Evolutionary conservation across 345 rosid species (phyloP).

Genomic region (Orychophragmus violaceus): DNA sequence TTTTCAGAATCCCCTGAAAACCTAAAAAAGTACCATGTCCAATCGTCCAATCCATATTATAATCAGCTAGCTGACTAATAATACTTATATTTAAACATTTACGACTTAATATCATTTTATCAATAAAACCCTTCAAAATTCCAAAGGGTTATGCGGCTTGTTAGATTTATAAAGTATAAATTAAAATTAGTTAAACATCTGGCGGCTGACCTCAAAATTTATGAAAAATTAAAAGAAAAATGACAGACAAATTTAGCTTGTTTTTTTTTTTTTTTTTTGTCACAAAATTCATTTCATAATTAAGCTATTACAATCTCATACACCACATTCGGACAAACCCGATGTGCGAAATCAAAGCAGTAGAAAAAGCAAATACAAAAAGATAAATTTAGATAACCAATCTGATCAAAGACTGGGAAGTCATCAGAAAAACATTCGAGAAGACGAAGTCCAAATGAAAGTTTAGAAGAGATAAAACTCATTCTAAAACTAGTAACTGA

Average conservation of each 20-base stretch:
- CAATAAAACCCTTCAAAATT: slow-evolving; percentile 5
- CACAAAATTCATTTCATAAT: no score
- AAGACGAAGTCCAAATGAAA: no score
- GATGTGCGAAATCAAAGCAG: no score
- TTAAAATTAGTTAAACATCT: neutral
- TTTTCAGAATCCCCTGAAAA: neutral
- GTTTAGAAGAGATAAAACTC: no score
- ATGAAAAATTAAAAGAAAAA: neutral
- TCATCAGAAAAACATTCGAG: no score
- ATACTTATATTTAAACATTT: neutral
- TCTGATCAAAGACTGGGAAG: no score
- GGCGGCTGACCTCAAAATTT: neutral
- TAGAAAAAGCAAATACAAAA: no score
- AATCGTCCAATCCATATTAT: slow-evolving; percentile 9
- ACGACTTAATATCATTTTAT: neutral
- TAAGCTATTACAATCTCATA: no score
- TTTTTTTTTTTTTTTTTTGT: no score
- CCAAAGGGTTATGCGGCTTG: slow-evolving; percentile 7
- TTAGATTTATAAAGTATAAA: neutral
- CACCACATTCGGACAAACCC: no score
- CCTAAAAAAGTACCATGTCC: neutral
- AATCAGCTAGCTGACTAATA: neutral
- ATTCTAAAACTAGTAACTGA: no score
- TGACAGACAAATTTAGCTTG: slow-evolving; percentile 12
- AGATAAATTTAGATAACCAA: no score